phyloP scores from a whole-genome alignment of 2,329 filamentous ascomycete species.

The Pleurostoma richardsiae region DNA sequence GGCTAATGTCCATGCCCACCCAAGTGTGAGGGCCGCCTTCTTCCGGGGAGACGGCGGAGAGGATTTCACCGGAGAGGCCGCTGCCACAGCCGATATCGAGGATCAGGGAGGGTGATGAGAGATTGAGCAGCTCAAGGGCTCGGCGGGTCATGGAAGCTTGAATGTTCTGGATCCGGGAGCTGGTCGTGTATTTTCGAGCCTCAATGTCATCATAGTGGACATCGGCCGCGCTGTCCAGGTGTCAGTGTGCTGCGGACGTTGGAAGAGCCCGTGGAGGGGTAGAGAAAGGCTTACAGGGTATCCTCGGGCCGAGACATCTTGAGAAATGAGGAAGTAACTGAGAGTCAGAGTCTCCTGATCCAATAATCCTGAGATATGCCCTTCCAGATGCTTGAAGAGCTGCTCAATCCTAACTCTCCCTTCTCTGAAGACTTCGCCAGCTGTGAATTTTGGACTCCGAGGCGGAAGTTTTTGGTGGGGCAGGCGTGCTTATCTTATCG shows the following conservation, averaged over 20 bases:
- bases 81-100: conserved; percentile 97
- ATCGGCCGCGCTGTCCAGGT: conserved; percentile 69
- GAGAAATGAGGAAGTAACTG: conserved; percentile 15
- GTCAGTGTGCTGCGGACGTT: conserved; percentile 8
- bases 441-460: not conserved
- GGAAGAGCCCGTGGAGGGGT: conserved; percentile 8
- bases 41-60: conserved; percentile 63
- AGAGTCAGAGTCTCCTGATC: too few species aligned
- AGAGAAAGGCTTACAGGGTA: conserved; percentile 59
- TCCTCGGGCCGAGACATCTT: conserved; percentile 97
- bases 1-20: conserved; percentile 95
- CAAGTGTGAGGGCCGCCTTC: conserved; percentile 86
- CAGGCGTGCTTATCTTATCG: conserved; percentile 3
- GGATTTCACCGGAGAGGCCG: conserved; percentile 88
- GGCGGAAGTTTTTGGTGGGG: conserved; percentile 5
- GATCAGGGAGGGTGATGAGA: conserved; percentile 75
- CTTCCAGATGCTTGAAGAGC: too few species aligned
- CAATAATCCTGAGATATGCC: too few species aligned
- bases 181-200: conserved; percentile 96
- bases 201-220: conserved; percentile 96
- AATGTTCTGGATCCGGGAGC: conserved; percentile 90
- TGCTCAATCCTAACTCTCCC: too few species aligned
- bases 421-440: not conserved
- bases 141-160: conserved; percentile 92
- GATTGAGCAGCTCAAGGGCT: conserved; percentile 84